Evolutionary conservation across 495 filamentous ascomycete species (phyloP), one percentile per base, ranked within the genome.

Genomic region (Aspergillus steynii): DNA sequence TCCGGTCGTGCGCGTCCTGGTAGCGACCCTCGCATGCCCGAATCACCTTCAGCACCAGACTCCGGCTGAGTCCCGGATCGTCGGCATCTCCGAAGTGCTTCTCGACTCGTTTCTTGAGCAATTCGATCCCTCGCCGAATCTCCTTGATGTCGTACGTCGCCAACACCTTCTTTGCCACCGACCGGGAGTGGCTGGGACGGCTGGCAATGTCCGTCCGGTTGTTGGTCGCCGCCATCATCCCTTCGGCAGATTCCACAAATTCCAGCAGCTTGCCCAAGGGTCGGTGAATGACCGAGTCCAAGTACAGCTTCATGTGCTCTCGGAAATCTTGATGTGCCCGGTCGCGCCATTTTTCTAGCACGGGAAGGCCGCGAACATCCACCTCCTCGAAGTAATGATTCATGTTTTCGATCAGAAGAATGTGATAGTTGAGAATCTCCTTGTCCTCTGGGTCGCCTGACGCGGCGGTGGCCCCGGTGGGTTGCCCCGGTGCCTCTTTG

Each of bases 341-440:
- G 54, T 86, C 84, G 66, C 83, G 85, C 91, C 93, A 97, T 61
- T 90, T 87, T 61, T 88, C 85, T 6, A 98, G 80, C 14, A 96
- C 85, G 2, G 88, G 82, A 57, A 93, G 86, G 20, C 78, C 78
- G 46, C 86, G 83, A n/a, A 88, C 79, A 63, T 95, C 90, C 9
- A 96, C 87, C 70, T 97, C 94, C 66, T 97, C 93, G 9, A 93
- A 78, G 73, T 94, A 97, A 71, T 97, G 93, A 71, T 97, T 95
- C 94, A 97, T 97, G 71, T 98, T 98, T 72, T 98, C 94, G 61
- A 98, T 97, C 34, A 98, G 83, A 53, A 97, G 83, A 66, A 98
- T 96, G 71, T 97, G 93, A 76, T 96, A 96, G 71, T 98, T 97
- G 26, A 98, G 82, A 15, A 90, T 87, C 70, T 96, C 94, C 73